These are phyloP conservation scores for Seiridium cupressi DNA, from an alignment of 2,329 filamentous ascomycete species.

Conservation along the genomic window DNA sequence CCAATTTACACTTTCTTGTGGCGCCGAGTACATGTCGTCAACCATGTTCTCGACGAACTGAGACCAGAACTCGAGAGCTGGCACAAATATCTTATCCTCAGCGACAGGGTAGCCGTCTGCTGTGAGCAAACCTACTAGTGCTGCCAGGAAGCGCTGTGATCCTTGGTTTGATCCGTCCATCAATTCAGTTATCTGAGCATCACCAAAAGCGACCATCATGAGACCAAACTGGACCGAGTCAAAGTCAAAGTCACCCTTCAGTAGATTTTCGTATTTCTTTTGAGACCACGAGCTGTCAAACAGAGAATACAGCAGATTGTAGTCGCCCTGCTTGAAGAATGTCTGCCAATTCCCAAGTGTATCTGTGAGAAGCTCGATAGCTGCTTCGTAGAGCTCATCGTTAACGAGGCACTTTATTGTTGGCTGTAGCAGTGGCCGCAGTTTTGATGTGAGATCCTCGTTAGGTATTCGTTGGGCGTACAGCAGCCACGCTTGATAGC, in stretches of 20 bases:
- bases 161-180: conserved; percentile 51
- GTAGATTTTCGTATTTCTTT: conserved; percentile 51
- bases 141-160: conserved; percentile 52
- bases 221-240: conserved; percentile 65
- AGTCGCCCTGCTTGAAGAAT: conserved; percentile 60
- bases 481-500: conserved; percentile 69
- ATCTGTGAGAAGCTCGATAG: conserved; percentile 65
- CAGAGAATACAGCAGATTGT: conserved; percentile 54
- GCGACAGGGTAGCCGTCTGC: conserved; percentile 65
- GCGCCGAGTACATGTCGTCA: conserved; percentile 54
- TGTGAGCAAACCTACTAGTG: conserved; percentile 63
- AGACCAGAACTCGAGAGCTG: conserved; percentile 78
- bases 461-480: conserved; percentile 66
- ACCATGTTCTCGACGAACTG: conserved; percentile 69
- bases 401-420: conserved; percentile 60
- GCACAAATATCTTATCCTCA: conserved; percentile 73
- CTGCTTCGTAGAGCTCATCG: conserved; percentile 55
- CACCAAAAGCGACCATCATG: conserved; percentile 67
- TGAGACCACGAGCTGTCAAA: conserved; percentile 61
- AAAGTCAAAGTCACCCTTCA: conserved; percentile 61
- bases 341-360: conserved; percentile 62
- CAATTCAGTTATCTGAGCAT: conserved; percentile 61
- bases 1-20: conserved; percentile 49
- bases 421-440: conserved; percentile 59
- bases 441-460: conserved; percentile 53